Conservation (phyloP, 2,329 filamentous ascomycete genomes). For the Colletotrichum limetticola region DNA sequence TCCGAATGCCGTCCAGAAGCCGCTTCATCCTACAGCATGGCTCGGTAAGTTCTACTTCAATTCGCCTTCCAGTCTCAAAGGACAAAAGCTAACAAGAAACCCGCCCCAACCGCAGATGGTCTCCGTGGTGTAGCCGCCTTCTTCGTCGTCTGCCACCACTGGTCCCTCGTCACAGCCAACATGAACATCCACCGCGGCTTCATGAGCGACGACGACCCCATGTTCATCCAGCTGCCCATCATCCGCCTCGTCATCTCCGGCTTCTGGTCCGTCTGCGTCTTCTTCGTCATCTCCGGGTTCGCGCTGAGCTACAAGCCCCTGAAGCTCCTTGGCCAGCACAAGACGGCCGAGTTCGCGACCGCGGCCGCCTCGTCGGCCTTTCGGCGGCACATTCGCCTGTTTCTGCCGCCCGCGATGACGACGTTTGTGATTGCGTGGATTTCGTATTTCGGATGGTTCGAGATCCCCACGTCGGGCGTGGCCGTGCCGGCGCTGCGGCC, state of each 20-base stretch:
- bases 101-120: slow-evolving; percentile 56
- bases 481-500: neutral
- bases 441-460: slow-evolving; percentile 52
- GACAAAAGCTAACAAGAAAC: neutral
- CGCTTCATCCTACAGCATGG: slow-evolving; percentile 4
- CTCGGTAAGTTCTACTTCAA: neutral
- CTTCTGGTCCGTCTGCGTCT: slow-evolving; percentile 67
- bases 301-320: slow-evolving; percentile 65
- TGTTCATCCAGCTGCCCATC: slow-evolving; percentile 63
- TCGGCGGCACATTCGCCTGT: slow-evolving; percentile 62
- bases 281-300: slow-evolving; percentile 72
- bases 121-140: slow-evolving; percentile 75
- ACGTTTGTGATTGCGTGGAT: slow-evolving; percentile 59
- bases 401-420: slow-evolving; percentile 60
- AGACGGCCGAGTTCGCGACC: slow-evolving; percentile 50
- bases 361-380: slow-evolving; percentile 62
- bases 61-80: no score
- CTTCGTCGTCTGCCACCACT: slow-evolving; percentile 72
- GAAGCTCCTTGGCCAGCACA: slow-evolving; percentile 53
- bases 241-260: slow-evolving; percentile 64
- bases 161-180: slow-evolving; percentile 12
- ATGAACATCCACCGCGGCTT: slow-evolving; percentile 16
- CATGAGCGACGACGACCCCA: slow-evolving; percentile 50
- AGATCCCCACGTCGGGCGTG: neutral
- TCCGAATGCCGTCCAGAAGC: neutral